A percentile compares a stretch with the other conserved stretches of the same genome.
Conservation (phyloP, 768 basidiomycete species). For the Rossbeevera mucosa region DNA sequence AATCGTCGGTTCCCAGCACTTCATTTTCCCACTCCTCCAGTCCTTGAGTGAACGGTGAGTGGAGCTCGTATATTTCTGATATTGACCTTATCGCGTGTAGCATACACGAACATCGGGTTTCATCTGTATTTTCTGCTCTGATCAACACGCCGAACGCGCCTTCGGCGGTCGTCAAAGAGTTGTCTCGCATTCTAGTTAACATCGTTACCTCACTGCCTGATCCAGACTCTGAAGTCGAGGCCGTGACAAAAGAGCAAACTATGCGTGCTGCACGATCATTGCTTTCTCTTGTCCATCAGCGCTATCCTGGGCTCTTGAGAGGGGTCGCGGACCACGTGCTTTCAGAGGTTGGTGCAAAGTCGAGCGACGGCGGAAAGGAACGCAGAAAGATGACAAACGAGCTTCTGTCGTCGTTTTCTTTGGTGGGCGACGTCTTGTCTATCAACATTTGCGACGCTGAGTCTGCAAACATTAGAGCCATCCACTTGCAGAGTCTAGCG, state of each 20-base stretch:
- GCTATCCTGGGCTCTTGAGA: constrained; percentile 51
- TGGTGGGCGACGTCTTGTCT: constrained; percentile 35
- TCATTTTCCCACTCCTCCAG: constrained; percentile 51
- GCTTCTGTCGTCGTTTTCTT: constrained; percentile 53
- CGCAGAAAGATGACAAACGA: constrained; percentile 46
- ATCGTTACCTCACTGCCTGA: constrained; percentile 11
- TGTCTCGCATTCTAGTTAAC: constrained; percentile 22
- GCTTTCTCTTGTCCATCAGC: constrained; percentile 60
- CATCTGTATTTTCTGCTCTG: constrained; percentile 27
- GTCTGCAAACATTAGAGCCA: constrained; percentile 16
- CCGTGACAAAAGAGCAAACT: constrained; percentile 5
- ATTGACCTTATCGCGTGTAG: constrained; percentile 18
- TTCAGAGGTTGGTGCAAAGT: constrained; percentile 21
- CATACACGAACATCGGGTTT: constrained; percentile 28
- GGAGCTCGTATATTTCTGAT: background rate
- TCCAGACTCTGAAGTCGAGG: background rate
- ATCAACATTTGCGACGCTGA: background rate
- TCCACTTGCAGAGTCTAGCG: constrained; percentile 20
- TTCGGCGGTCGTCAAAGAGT: constrained; percentile 16
- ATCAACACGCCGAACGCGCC: constrained; percentile 26
- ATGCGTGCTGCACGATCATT: constrained; percentile 30
- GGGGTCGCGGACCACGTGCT: constrained; percentile 36
- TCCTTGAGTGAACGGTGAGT: constrained; percentile 40
- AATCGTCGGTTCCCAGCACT: constrained; percentile 52
- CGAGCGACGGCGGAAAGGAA: constrained; percentile 25